Base-by-base conservation (phyloP, 768 basidiomycete genomes). In the Suillus alpinus region DNA sequence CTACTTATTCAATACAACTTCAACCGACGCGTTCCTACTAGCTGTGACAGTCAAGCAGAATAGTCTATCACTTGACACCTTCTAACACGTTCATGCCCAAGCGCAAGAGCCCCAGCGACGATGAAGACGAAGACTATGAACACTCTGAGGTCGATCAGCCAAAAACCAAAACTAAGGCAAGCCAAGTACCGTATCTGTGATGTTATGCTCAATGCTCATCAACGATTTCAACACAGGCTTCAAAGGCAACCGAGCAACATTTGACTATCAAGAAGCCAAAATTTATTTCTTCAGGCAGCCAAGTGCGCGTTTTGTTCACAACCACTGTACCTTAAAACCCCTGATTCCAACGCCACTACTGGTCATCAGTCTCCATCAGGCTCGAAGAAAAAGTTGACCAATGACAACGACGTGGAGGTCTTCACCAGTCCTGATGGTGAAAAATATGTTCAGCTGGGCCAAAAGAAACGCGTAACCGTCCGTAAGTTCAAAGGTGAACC, bases 391-490 rank as follows among this genome's bases (percentile, higher is more conserved):
- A 55, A 32, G 41, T 26, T 23, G 4, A 12, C 23, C 16, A 16
- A 39, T 26, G 50, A 52, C 7, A 57, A 62, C 12, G 49, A 47
- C 12, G 43, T 64, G 37, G 60, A 56, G 18, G 57, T 68, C 47
- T 44, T 59, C 56, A 66, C 65, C 58, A 70, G 63, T 10, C 36
- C 64, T 0, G 72, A 75, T 20, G 73, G 76, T 14, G 79, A 82
- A 4, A 71, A 68, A 57, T 92, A 83, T 62, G 68, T 91, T 44
- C 85, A 89, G 36, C 67, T 92, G 14, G 89, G 91, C 4, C 91
- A 87, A 74, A 89, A 86, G 69, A 86, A 81, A 71, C 86, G 88
- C 6, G 88, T 78, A 3, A 81, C 86, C 2, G 84, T 90, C 2
- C 73, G 75, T 14, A 58, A 50, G 65, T 82, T 82, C 74, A 82